Percentiles rank a stretch among this genome's conserved stretches.
phyloP scores from a whole-genome alignment of 495 filamentous ascomycete species.

The Aspergillus cavernicola region DNA sequence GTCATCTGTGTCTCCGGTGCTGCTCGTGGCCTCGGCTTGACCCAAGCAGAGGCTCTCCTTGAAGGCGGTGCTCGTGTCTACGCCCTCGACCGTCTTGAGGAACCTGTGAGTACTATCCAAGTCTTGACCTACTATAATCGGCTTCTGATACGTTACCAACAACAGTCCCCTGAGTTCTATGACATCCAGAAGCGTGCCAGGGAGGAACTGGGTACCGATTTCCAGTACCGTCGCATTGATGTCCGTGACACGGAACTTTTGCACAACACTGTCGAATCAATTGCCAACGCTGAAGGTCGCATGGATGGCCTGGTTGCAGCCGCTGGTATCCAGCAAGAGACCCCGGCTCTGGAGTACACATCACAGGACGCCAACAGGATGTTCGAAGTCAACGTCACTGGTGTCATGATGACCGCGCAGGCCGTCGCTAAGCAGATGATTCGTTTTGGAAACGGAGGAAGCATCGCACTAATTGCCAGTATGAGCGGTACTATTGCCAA shows the following conservation, averaged over 20 bases:
- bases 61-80: conserved; percentile 70
- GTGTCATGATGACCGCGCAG: conserved; percentile 71
- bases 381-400: conserved; percentile 74
- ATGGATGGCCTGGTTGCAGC: conserved; percentile 76
- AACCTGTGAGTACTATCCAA: conserved; percentile 32
- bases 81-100: conserved; percentile 43
- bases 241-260: conserved; percentile 72
- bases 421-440: conserved; percentile 74
- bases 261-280: conserved; percentile 61
- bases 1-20: conserved; percentile 77
- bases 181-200: conserved; percentile 60
- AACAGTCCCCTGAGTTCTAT: conserved; percentile 55
- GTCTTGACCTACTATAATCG: neutral
- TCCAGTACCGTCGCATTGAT: conserved; percentile 80
- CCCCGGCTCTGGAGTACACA: conserved; percentile 64
- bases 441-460: conserved; percentile 64
- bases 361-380: conserved; percentile 64
- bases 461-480: conserved; percentile 67
- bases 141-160: too few relatives aligned
- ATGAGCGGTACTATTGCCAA: conserved; percentile 75
- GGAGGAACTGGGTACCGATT: conserved; percentile 60
- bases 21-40: conserved; percentile 73
- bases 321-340: conserved; percentile 70
- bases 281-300: conserved; percentile 66
- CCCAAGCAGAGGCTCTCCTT: conserved; percentile 74